Percentiles rank a stretch among this genome's conserved stretches.
phyloP scores from a whole-genome alignment of 106 monocot species.

The Dactylorhiza incarnata region DNA sequence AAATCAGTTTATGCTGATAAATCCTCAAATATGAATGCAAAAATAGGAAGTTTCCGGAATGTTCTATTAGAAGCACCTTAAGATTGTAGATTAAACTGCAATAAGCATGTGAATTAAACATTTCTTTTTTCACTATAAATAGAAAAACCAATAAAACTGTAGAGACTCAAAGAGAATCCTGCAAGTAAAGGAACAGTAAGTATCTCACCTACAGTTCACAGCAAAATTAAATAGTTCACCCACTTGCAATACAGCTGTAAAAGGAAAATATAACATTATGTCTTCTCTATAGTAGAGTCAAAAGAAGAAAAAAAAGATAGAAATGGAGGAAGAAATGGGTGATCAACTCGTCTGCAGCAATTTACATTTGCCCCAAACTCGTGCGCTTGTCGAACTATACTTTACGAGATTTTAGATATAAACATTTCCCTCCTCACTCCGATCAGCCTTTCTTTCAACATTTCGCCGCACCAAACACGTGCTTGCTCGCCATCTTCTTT shows the following conservation, averaged over 20 bases:
- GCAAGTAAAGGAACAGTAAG: background rate
- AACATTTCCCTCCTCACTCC: background rate
- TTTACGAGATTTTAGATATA: conserved; percentile 7
- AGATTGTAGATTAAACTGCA: no score
- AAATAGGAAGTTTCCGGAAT: no score
- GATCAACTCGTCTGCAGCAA: conserved; percentile 1
- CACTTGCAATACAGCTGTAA: background rate
- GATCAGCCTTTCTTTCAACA: background rate
- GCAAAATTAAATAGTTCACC: conserved; percentile 1
- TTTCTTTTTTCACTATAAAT: background rate
- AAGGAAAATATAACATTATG: background rate
- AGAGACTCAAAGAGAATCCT: background rate
- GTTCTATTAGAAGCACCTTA: no score
- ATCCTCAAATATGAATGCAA: no score
- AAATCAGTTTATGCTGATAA: no score
- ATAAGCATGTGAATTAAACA: no score
- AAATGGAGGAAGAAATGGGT: background rate
- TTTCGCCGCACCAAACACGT: background rate
- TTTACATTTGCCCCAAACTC: conserved; percentile 10
- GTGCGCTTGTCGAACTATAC: conserved; percentile 4
- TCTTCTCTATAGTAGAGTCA: background rate
- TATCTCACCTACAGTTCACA: background rate
- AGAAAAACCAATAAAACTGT: background rate
- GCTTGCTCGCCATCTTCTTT: conserved; percentile 3
- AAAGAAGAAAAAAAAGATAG: background rate